Evolutionary conservation across 116 monocot genomes (phyloP).

Genomic region (Cymodocea nodosa): DNA sequence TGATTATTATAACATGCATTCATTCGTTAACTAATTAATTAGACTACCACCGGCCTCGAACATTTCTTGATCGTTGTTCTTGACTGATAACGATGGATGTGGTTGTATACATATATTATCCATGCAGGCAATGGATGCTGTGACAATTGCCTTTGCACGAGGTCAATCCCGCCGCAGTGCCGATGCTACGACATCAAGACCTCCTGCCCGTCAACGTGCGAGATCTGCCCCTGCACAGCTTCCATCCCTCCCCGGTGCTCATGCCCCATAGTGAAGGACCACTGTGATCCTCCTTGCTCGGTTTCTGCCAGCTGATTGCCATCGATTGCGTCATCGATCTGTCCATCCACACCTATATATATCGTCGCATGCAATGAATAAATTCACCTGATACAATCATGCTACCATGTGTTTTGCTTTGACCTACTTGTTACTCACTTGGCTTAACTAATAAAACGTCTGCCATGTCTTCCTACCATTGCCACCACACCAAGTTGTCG

Average conservation of each 20-base stretch:
- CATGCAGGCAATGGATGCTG: neutral
- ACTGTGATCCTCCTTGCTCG: conserved; percentile 2
- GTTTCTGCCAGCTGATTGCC: neutral
- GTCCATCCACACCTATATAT: neutral
- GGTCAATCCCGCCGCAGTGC: neutral
- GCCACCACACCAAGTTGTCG: too few relatives aligned
- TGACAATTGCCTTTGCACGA: neutral
- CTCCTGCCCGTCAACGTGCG: neutral
- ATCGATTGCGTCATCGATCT: too few relatives aligned
- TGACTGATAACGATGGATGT: too few relatives aligned
- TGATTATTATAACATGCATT: too few relatives aligned
- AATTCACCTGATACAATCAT: neutral
- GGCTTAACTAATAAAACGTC: too few relatives aligned
- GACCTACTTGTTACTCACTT: too few relatives aligned
- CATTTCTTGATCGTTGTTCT: too few relatives aligned
- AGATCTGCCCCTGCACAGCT: neutral
- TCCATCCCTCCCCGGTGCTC: neutral
- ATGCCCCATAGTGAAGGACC: neutral
- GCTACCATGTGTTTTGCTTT: too few relatives aligned
- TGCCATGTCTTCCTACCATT: too few relatives aligned
- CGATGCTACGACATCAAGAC: neutral
- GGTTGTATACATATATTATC: too few relatives aligned
- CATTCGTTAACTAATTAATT: too few relatives aligned
- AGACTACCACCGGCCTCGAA: too few relatives aligned
- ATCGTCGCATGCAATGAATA: neutral